Conservation (phyloP, 305 asterid species). For the Fraxinus dipetala region DNA sequence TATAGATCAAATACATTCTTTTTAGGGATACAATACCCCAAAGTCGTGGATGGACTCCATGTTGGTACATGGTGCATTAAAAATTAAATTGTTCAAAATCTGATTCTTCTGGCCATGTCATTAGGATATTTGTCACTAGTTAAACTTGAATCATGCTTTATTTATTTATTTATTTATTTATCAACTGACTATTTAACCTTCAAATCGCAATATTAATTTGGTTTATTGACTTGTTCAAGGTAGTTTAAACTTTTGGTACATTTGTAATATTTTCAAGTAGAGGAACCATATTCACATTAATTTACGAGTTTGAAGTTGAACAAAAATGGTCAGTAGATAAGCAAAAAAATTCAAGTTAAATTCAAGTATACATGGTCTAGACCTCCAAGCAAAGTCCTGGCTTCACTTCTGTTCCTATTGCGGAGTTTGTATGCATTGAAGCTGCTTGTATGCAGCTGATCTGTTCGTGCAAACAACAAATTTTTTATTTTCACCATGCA, state of each 20-base stretch:
- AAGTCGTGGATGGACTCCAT: not conserved
- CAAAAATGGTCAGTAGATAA: not conserved
- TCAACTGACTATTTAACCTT: not conserved
- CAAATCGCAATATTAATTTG: not conserved
- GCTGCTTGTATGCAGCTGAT: not conserved
- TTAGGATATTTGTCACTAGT: not conserved
- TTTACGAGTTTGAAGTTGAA: slow-evolving; percentile 4
- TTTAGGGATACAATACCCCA: not conserved
- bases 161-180: not conserved
- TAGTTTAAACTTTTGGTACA: not conserved
- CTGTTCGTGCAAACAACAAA: not conserved
- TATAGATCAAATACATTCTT: slow-evolving; percentile 1
- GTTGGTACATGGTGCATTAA: not conserved
- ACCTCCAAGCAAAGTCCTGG: not conserved
- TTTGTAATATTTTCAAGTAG: slow-evolving; percentile 1
- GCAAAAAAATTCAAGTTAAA: not conserved
- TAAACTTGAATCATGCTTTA: not conserved
- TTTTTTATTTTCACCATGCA: not conserved
- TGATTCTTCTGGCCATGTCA: not conserved
- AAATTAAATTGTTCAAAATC: not conserved
- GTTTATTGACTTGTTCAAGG: not conserved
- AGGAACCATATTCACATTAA: not conserved
- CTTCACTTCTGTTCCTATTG: not conserved
- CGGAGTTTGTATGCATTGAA: not conserved
- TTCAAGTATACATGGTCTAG: not conserved